phyloP scores from a whole-genome alignment of 2,329 filamentous ascomycete genomes.

The Davidsoniella neocaledoniae region DNA sequence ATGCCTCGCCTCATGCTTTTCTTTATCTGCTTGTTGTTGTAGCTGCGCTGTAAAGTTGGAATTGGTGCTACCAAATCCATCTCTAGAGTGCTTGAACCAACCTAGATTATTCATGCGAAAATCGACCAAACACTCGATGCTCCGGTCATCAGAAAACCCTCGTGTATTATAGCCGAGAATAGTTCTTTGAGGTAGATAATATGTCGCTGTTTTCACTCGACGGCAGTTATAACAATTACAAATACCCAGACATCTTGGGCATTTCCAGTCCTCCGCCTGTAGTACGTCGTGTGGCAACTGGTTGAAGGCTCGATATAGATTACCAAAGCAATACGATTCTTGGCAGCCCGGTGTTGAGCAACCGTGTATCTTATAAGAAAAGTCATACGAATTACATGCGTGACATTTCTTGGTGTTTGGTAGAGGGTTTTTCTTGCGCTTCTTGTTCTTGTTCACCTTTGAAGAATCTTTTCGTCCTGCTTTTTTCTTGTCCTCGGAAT shows the following conservation, averaged over 20 bases:
- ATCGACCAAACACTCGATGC: conserved; percentile 78
- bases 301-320: conserved; percentile 80
- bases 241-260: conserved; percentile 68
- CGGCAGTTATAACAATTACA: conserved; percentile 79
- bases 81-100: conserved; percentile 52
- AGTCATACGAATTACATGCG: conserved; percentile 65
- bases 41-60: conserved; percentile 40
- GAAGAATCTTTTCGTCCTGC: conserved; percentile 21
- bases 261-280: conserved; percentile 70
- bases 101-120: conserved; percentile 76
- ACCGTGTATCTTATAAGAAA: conserved; percentile 67
- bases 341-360: conserved; percentile 57
- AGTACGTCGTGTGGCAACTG: conserved; percentile 70
- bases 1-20: conserved; percentile 26
- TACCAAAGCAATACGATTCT: conserved; percentile 80
- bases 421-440: not conserved
- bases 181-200: conserved; percentile 77
- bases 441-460: not conserved
- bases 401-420: conserved; percentile 57
- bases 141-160: conserved; percentile 76
- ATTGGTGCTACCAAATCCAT: conserved; percentile 39
- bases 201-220: conserved; percentile 44
- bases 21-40: conserved; percentile 38
- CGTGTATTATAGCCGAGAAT: conserved; percentile 82
- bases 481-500: conserved; percentile 30